phyloP scores from a whole-genome alignment of 768 basidiomycete genomes.

The Xanthoconium purpureum region DNA sequence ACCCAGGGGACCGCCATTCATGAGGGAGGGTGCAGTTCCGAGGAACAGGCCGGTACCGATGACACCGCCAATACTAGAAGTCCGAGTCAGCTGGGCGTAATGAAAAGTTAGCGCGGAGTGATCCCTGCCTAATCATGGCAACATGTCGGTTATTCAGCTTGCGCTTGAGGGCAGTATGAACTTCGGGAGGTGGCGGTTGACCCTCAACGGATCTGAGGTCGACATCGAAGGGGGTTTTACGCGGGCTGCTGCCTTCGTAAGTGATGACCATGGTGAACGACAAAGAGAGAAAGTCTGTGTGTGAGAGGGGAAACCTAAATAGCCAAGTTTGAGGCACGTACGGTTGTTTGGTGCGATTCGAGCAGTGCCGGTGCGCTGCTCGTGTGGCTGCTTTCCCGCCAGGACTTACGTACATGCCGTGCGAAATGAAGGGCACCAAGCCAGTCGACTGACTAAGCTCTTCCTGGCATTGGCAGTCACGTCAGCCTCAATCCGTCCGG shows the following conservation, averaged over 20 bases:
- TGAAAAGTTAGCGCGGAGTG: not conserved
- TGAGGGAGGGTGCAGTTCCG: not conserved
- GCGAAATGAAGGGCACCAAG: too few relatives aligned
- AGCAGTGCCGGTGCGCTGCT: too few relatives aligned
- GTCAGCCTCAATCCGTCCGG: too few relatives aligned
- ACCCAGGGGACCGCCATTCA: constrained; percentile 1
- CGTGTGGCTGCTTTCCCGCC: too few relatives aligned
- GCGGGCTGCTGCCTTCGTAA: not conserved
- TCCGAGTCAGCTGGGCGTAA: not conserved
- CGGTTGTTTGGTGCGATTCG: not conserved
- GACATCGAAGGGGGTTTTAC: not conserved
- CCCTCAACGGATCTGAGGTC: not conserved
- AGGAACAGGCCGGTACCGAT: constrained; percentile 4
- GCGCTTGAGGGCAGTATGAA: not conserved
- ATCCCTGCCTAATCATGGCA: not conserved
- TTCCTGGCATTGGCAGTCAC: not conserved
- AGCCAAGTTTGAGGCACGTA: not conserved
- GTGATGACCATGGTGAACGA: not conserved
- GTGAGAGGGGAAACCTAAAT: not conserved
- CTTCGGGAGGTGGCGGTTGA: not conserved
- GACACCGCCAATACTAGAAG: not conserved
- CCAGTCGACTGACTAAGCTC: too few relatives aligned
- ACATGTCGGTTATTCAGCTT: constrained; percentile 1
- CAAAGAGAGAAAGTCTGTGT: not conserved
- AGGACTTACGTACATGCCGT: not conserved